Base-by-base conservation (phyloP, 2,329 filamentous ascomycete genomes). In the Fusarium newnesense region DNA sequence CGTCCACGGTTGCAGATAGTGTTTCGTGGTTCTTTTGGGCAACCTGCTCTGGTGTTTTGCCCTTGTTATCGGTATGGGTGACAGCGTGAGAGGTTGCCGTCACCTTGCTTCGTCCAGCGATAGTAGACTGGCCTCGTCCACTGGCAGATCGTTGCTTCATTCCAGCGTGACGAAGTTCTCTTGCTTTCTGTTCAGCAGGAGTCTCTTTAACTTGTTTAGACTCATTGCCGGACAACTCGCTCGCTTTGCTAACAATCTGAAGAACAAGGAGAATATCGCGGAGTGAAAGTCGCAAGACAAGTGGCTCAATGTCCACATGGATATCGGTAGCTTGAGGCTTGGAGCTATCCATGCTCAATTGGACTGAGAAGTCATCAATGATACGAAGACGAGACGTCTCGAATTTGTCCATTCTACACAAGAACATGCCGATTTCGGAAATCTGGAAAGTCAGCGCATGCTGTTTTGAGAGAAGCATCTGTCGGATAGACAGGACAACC, bases 341-440 rank as follows among this genome's bases (percentile, higher is more conserved):
- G 1, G 89, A 91, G 70, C 82, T 89, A 78, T 99, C 96, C 85
- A 99, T 90, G 6, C 94, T 96, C 76, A 97, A 87, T 72, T 96
- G 93, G 15, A 98, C 86, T 6, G 95, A 97, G 80, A 99, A 99
- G 81, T 99, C 95, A 79, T 99, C 97, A 37, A 99, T 89, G 69
- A 99, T 97, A 24, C 96, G 91, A 52, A 99, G 87, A 42, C 94
- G 91, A 44, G 92, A 95, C 7, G 93, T 95, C 75, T 99, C 96
- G 76, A 98, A 98, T 72, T 92, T 94, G 81, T 99, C 97, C 96
- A 99, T 99, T 18, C 96, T 93, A 80, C 97, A 99, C 37, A 99
- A 83, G 81, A 98, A 99, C 96, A 99, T 99, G 76, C 96, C 96
- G 60, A 98, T 90, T 79, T 98, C 92, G 12, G 94, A 95, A 6